phyloP scores from a whole-genome alignment of 164 flowering plant genomes.

The Annona cherimola region DNA sequence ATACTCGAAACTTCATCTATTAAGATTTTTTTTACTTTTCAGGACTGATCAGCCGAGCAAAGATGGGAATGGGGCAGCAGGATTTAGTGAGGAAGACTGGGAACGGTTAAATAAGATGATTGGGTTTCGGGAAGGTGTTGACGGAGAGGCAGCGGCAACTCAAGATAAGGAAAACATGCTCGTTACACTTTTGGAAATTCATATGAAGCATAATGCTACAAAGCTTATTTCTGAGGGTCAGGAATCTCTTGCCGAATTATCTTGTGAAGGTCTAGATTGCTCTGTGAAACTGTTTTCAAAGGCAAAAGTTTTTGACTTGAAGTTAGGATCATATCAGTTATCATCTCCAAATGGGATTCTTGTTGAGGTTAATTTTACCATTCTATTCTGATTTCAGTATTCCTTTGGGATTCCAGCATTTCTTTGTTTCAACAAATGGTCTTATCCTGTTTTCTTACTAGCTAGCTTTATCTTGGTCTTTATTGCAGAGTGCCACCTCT shows the following conservation, averaged over 20 bases:
- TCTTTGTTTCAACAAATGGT: not conserved
- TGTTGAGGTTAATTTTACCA: conserved; percentile 55
- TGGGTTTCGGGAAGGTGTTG: conserved; percentile 80
- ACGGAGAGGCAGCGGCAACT: conserved; percentile 33
- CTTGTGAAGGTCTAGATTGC: conserved; percentile 82
- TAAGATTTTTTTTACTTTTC: conserved; percentile 13
- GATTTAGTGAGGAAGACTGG: conserved; percentile 87
- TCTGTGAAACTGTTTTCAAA: conserved; percentile 68
- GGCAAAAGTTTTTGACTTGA: conserved; percentile 74
- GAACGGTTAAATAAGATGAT: conserved; percentile 72
- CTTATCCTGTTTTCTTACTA: not conserved
- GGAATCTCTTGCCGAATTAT: conserved; percentile 74
- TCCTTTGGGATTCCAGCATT: not conserved
- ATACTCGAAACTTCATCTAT: conserved; percentile 12
- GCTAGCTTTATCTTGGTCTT: conserved; percentile 1
- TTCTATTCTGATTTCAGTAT: not conserved
- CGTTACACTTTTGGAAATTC: conserved; percentile 66
- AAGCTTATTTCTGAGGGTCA: conserved; percentile 53
- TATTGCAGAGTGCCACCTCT: conserved; percentile 76
- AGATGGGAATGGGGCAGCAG: conserved; percentile 57
- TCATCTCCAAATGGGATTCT: conserved; percentile 87
- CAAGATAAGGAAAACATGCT: conserved; percentile 45
- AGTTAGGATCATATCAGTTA: conserved; percentile 77
- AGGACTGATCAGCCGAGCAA: conserved; percentile 53
- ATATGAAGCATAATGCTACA: conserved; percentile 91